A percentile compares a stretch with the other conserved stretches of the same genome.
These are phyloP conservation scores for Camellia lanceoleosa DNA, from an alignment of 148 eudicot genomes.

Conservation along the genomic window DNA sequence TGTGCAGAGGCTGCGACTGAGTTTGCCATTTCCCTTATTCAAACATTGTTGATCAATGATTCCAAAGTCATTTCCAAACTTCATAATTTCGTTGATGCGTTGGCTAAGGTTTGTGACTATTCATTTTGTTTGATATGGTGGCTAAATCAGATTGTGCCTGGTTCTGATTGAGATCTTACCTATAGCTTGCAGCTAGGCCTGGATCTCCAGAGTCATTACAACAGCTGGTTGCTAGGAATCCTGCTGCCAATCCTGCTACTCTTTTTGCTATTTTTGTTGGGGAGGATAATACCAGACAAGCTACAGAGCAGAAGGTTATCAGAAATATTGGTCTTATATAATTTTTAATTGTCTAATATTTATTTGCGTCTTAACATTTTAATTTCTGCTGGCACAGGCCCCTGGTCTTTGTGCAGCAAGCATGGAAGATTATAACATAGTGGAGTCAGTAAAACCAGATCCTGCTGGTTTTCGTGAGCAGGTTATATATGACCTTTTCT, in stretches of 20 bases:
- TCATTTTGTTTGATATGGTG: conserved; percentile 3
- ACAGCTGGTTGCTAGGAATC: conserved; percentile 84
- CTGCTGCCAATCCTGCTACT: conserved; percentile 60
- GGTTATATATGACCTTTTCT: conserved; percentile 34
- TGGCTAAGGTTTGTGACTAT: conserved; percentile 63
- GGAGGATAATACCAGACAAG: conserved; percentile 56
- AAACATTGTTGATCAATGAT: conserved; percentile 59
- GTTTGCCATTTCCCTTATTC: conserved; percentile 76
- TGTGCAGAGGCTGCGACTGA: conserved; percentile 86
- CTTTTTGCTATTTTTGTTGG: conserved; percentile 41
- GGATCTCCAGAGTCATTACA: conserved; percentile 91
- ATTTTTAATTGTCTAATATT: background rate
- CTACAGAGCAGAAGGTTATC: conserved; percentile 72
- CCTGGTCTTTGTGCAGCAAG: conserved; percentile 40
- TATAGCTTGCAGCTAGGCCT: conserved; percentile 86
- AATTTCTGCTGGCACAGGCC: conserved; percentile 39
- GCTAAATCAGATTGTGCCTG: background rate
- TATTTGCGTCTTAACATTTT: background rate
- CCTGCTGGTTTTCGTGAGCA: conserved; percentile 70
- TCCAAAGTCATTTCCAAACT: conserved; percentile 76
- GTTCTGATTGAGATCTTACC: conserved; percentile 12
- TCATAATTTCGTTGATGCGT: conserved; percentile 71
- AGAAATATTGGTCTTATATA: background rate
- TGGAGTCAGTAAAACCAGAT: conserved; percentile 62
- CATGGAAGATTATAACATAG: conserved; percentile 56